Evolutionary conservation across 345 rosid genomes (phyloP).

Genomic region (Populus ilicifolia): DNA sequence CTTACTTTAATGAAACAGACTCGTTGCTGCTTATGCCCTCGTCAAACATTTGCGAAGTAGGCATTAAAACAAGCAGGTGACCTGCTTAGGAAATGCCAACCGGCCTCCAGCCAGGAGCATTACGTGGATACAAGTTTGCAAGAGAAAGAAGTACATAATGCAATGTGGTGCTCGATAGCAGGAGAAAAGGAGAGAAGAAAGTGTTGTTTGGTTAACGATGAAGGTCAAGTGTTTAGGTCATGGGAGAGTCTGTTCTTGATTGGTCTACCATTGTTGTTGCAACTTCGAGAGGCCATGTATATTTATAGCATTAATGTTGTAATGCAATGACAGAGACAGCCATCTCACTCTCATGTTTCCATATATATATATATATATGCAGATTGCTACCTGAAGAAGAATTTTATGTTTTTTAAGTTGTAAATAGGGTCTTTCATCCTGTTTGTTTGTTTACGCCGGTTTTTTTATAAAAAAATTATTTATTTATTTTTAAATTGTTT

Average conservation of each 20-base stretch:
- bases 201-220: background rate
- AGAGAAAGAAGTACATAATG: background rate
- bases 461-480: too few relatives aligned
- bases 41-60: background rate
- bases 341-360: background rate
- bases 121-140: background rate
- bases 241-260: background rate
- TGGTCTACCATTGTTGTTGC: background rate
- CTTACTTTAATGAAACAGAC: background rate
- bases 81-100: background rate
- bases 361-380: too few relatives aligned
- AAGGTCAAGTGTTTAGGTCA: background rate
- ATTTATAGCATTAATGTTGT: background rate
- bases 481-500: too few relatives aligned
- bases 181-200: background rate
- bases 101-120: background rate
- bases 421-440: too few relatives aligned
- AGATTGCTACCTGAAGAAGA: too few relatives aligned
- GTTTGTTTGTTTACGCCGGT: too few relatives aligned
- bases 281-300: background rate
- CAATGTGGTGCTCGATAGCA: background rate
- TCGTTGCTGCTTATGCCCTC: background rate
- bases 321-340: background rate
- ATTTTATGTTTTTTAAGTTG: too few relatives aligned
- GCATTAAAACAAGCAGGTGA: background rate